Percentiles rank a stretch among this genome's conserved stretches.
These are phyloP conservation scores for Olyra latifolia DNA, from an alignment of 176 grass and related monocot species.

Conservation along the genomic window DNA sequence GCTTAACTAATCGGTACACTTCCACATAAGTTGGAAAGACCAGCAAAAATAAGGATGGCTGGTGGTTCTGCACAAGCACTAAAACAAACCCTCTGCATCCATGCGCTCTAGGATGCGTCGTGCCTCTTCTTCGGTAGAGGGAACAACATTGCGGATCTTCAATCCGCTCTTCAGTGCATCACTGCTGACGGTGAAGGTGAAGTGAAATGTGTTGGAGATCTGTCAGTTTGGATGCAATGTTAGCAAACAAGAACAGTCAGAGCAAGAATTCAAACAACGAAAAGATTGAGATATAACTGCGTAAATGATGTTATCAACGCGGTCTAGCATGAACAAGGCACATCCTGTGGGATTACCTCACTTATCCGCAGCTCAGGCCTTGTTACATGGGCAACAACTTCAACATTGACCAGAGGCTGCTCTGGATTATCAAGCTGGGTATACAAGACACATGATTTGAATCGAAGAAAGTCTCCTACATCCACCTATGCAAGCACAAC, in stretches of 20 bases:
- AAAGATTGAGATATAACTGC: background rate
- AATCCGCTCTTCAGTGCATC: slow-evolving; percentile 65
- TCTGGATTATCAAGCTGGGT: slow-evolving; percentile 79
- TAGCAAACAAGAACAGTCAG: background rate
- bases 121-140: slow-evolving; percentile 90
- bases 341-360: slow-evolving; percentile 46
- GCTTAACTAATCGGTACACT: background rate
- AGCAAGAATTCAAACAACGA: background rate
- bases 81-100: slow-evolving; percentile 65
- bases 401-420: slow-evolving; percentile 84
- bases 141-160: slow-evolving; percentile 87
- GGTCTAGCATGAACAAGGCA: background rate
- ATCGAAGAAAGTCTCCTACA: slow-evolving; percentile 91
- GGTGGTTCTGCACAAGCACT: background rate
- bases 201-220: slow-evolving; percentile 91
- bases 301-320: background rate
- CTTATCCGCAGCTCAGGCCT: slow-evolving; percentile 90
- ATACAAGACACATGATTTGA: slow-evolving; percentile 94
- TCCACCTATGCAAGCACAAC: slow-evolving; percentile 63
- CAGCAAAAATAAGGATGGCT: background rate
- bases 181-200: slow-evolving; percentile 80
- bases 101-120: slow-evolving; percentile 70
- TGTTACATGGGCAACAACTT: slow-evolving; percentile 96
- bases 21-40: background rate
- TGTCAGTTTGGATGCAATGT: slow-evolving; percentile 23